Evolutionary conservation across 2,329 filamentous ascomycete species (phyloP).

Genomic region (Tolypocladium amazonense): DNA sequence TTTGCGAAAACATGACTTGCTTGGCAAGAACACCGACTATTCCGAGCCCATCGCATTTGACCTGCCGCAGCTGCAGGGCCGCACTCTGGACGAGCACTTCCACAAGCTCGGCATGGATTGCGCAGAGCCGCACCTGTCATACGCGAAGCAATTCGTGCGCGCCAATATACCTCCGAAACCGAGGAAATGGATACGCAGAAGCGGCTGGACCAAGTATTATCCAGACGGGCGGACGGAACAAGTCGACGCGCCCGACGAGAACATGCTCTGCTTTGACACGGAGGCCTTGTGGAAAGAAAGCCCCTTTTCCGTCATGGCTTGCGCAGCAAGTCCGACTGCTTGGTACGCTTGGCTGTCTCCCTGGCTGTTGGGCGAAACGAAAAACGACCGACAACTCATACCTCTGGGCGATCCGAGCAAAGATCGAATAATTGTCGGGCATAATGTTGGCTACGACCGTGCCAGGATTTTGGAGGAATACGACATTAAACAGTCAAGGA

Average conservation of each 20-base stretch:
- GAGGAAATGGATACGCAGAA: slow-evolving; percentile 62
- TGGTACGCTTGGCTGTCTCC: slow-evolving; percentile 99
- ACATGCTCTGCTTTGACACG: slow-evolving; percentile 84
- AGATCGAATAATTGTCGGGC: slow-evolving; percentile 74
- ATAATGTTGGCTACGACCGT: slow-evolving; percentile 93
- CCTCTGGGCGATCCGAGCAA: slow-evolving; percentile 69
- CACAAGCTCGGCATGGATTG: slow-evolving; percentile 76
- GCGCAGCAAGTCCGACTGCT: slow-evolving; percentile 74
- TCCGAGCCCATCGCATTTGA: slow-evolving; percentile 72
- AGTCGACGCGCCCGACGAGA: slow-evolving; percentile 68
- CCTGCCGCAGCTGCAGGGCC: slow-evolving; percentile 67
- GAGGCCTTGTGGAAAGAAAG: slow-evolving; percentile 95
- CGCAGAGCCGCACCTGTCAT: slow-evolving; percentile 70
- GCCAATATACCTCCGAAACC: slow-evolving; percentile 49
- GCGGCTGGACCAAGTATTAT: slow-evolving; percentile 93
- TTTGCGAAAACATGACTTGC: slow-evolving; percentile 70
- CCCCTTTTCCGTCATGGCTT: slow-evolving; percentile 92
- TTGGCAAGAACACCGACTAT: slow-evolving; percentile 81
- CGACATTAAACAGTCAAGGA: slow-evolving; percentile 67
- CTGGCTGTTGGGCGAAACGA: slow-evolving; percentile 78
- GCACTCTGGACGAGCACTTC: slow-evolving; percentile 88
- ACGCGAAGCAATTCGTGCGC: slow-evolving; percentile 64
- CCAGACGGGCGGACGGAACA: slow-evolving; percentile 58
- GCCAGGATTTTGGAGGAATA: slow-evolving; percentile 88
- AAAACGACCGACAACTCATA: slow-evolving; percentile 69